Evolutionary conservation across 2,329 filamentous ascomycete species (phyloP), one percentile per base, ranked within the genome.

Genomic region (Volutella citrinella): DNA sequence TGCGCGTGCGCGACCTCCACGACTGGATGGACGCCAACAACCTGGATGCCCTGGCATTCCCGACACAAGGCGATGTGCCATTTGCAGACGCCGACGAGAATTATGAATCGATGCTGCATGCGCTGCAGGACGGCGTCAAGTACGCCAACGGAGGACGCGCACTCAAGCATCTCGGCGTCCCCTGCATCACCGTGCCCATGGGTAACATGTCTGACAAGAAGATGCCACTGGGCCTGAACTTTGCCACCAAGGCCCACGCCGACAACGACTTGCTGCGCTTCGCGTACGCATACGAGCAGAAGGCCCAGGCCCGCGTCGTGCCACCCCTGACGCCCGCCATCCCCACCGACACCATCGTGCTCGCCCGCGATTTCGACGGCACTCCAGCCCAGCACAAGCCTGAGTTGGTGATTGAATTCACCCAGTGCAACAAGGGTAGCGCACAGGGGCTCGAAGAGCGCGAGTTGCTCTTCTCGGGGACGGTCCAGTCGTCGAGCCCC

Each of bases 71-170:
- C 1, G 73, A 78, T 39, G 61, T 76, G 1, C 72, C 68, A 0
- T 52, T 57, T 7, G 67, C 71, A 6, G 61, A 77, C 48, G 51
- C 70, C 0, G 74, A 78, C 45, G 42, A 48, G 1, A 54, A 57
- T 22, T 35, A 47, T 1, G 34, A 32, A 2, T 39, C 38, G 1
- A 49, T 45, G 9, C 12, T 25, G 0, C 24, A 36, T 20, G 51
- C 48, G 4, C 45, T 50, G 38, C 38, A 38, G 1, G 51, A 77
- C 29, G 74, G 75, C 0, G 65, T 77, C 5, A 66, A 65, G 24
- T 78, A 76, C 38, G 68, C 64, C 1, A 74, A 77, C 34, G 73
- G 74, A 1, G 76, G 76, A 32, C 57, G 71, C 3, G 69, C 68
- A 0, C 56, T 79, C 2, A 59, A 73, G 10, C 74, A 78, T 34